These are phyloP conservation scores for Crucihimalaya himalaica DNA, from an alignment of 345 rosid genomes.

Conservation along the genomic window DNA sequence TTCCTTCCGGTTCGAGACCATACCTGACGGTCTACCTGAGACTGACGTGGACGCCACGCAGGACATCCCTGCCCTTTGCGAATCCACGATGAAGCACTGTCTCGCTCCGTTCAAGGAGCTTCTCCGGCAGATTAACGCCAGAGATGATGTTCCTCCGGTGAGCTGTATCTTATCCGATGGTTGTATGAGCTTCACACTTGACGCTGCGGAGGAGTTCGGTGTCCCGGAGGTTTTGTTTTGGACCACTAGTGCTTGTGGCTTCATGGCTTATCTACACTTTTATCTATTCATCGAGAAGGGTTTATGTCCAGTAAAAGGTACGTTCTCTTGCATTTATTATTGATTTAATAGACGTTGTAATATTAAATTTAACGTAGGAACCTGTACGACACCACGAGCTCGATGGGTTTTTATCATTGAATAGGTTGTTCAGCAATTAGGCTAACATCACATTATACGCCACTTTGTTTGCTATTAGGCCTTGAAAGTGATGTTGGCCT, in stretches of 20 bases:
- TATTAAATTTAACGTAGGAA: not conserved
- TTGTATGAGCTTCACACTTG: conserved; percentile 9
- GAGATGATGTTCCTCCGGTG: conserved; percentile 17
- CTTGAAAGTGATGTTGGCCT: not conserved
- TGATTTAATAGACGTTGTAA: not conserved
- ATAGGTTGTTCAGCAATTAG: not conserved
- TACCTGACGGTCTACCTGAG: conserved; percentile 45
- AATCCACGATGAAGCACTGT: conserved; percentile 31
- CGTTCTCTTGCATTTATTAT: not conserved
- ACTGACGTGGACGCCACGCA: conserved; percentile 33
- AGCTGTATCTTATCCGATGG: conserved; percentile 19
- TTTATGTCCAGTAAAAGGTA: conserved; percentile 13
- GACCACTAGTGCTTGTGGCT: conserved; percentile 22
- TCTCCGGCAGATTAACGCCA: not conserved
- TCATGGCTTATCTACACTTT: conserved; percentile 14
- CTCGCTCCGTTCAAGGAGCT: conserved; percentile 35
- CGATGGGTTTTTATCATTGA: not conserved
- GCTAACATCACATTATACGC: not conserved
- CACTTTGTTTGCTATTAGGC: not conserved
- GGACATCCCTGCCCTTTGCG: conserved; percentile 35
- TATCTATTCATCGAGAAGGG: conserved; percentile 17
- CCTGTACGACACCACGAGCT: not conserved
- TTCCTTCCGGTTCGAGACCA: conserved; percentile 38
- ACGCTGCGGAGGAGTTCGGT: conserved; percentile 5
- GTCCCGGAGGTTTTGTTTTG: conserved; percentile 7